Evolutionary conservation across 139 green algal species (phyloP), one percentile per base, ranked within the genome.

Genomic region (Tetradesmus obliquus): DNA sequence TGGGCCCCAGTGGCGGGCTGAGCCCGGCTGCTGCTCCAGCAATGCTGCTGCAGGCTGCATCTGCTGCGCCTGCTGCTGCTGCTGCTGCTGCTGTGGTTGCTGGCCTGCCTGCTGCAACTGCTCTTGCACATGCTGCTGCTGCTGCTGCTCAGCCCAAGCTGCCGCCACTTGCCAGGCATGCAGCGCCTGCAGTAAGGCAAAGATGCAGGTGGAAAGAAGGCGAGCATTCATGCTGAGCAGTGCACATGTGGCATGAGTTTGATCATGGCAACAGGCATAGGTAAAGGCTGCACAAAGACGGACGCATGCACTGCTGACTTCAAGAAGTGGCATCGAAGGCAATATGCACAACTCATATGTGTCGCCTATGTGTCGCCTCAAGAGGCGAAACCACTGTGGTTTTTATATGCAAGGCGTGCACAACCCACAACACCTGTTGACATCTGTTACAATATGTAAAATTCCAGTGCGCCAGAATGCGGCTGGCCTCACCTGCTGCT

Each of bases 11-110:
- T 82, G 76, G 76, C 76, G 19, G 7, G n/a, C 66, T 76, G 66
- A 76, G 66, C 24, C n/a, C 80, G 24, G 51, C 53, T 72, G 86
- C 71, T 90, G 86, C 86, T 86, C 3, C 53, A 24, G 54, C 51
- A 20, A 32, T 3, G 19, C 3, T 32, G 12, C 53, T 5, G 51
- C 13, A 3, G 9, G 76, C 82, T 72, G 82, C 53, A 74, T 71
- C 86, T 90, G 86, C 51, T 71, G 9, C 4, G 45, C 20, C 71
- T 79, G 84, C 24, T 89, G 60, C 20, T 83, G 69, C 66, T 22
- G n/a, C 6, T 69, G 86, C 71, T 90, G 86, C 66, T 90, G 86
- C 74, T 66, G 72, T 89, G 60, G 86, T 51, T 90, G 86, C 74
- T 66, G 72, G 32, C 32, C 32, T 45, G 32, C 32, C 32, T 45